phyloP scores from a whole-genome alignment of 805 yeast species.

The Priceomyces haplophilus region DNA sequence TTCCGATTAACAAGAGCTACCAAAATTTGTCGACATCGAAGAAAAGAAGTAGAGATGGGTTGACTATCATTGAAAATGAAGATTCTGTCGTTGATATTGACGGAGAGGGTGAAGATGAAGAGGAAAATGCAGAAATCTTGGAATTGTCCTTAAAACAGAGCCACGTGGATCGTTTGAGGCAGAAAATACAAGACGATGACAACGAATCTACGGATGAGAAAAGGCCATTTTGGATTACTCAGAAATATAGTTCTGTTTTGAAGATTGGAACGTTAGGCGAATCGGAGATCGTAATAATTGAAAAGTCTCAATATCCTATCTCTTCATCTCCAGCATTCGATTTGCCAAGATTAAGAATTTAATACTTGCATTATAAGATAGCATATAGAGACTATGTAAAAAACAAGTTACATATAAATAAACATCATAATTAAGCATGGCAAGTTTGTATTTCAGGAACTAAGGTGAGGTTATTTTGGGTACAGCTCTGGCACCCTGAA shows the following conservation, averaged over 20 bases:
- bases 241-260: conserved; percentile 71
- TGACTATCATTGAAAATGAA: conserved; percentile 28
- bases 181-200: conserved; percentile 39
- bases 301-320: conserved; percentile 63
- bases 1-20: conserved; percentile 42
- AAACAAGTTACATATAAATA: not conserved
- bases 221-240: conserved; percentile 69
- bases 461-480: conserved; percentile 20
- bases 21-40: conserved; percentile 25
- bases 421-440: not conserved
- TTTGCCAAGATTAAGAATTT: conserved; percentile 52
- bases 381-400: conserved; percentile 5
- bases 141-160: conserved; percentile 28
- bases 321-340: conserved; percentile 64
- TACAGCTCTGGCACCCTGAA: conserved; percentile 61
- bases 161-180: conserved; percentile 33
- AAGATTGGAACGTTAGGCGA: conserved; percentile 54
- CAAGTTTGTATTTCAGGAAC: not conserved
- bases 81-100: conserved; percentile 16
- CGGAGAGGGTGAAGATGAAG: conserved; percentile 20
- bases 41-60: conserved; percentile 45
- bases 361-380: conserved; percentile 12
- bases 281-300: conserved; percentile 67
- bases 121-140: conserved; percentile 25
- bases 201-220: conserved; percentile 30